A percentile compares a stretch with the other conserved stretches of the same genome.
These are phyloP conservation scores for Yamadazyma laniorum DNA, from an alignment of 805 yeast species.

Conservation along the genomic window DNA sequence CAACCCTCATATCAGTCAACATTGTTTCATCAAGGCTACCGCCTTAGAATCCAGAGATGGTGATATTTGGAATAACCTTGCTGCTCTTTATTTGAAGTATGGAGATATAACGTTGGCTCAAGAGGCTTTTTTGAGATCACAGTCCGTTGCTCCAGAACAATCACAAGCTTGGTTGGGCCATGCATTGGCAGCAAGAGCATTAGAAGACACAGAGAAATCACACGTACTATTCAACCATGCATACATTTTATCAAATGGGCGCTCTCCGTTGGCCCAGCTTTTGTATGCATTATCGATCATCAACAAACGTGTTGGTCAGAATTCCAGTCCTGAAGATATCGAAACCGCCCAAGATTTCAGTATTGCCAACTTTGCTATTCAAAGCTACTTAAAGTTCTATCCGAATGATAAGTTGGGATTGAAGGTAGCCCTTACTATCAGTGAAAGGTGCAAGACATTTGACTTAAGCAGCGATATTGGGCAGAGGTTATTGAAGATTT, in stretches of 20 bases:
- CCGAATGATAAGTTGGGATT: slow-evolving; percentile 62
- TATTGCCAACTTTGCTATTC: slow-evolving; percentile 65
- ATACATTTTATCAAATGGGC: slow-evolving; percentile 71
- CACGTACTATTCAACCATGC: slow-evolving; percentile 71
- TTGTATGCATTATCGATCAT: slow-evolving; percentile 65
- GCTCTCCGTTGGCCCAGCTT: slow-evolving; percentile 64
- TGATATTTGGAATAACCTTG: slow-evolving; percentile 77
- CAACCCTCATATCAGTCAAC: slow-evolving; percentile 80
- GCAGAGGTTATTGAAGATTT: slow-evolving; percentile 40
- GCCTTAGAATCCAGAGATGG: slow-evolving; percentile 67
- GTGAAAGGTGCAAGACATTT: slow-evolving; percentile 72
- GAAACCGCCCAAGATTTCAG: slow-evolving; percentile 65
- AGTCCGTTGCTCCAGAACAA: slow-evolving; percentile 76
- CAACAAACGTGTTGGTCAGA: slow-evolving; percentile 40
- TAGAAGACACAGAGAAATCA: slow-evolving; percentile 52
- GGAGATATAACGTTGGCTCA: slow-evolving; percentile 72
- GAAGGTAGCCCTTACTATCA: slow-evolving; percentile 49
- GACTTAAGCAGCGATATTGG: slow-evolving; percentile 52
- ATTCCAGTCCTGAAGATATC: slow-evolving; percentile 38
- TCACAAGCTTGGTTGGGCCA: slow-evolving; percentile 83
- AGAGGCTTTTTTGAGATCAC: slow-evolving; percentile 70
- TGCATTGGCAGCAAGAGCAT: slow-evolving; percentile 58
- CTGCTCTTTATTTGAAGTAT: slow-evolving; percentile 65
- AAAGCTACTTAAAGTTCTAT: slow-evolving; percentile 57
- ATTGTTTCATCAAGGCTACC: slow-evolving; percentile 83